These are phyloP conservation scores for Akanthomyces uredinophilus DNA, from an alignment of 2,329 filamentous ascomycete species.

Conservation along the genomic window DNA sequence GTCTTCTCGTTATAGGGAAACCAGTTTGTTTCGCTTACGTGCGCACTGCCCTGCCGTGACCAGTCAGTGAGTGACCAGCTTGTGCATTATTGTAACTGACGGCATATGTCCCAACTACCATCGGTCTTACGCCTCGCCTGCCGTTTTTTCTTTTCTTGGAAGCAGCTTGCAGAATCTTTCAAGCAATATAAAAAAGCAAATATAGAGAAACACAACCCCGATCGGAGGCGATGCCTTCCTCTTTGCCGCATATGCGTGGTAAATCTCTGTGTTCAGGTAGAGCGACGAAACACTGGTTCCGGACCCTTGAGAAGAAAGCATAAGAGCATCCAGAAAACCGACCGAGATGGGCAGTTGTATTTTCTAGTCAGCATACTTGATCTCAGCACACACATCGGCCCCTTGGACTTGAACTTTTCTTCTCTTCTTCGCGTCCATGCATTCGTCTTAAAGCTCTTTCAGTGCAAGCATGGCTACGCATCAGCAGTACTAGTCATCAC, in stretches of 20 bases:
- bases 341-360: not conserved
- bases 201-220: not conserved
- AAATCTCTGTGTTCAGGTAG: not conserved
- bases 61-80: not conserved
- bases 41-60: not conserved
- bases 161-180: not conserved
- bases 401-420: not conserved
- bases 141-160: too few species aligned
- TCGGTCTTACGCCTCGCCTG: not conserved
- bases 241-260: not conserved
- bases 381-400: not conserved
- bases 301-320: not conserved
- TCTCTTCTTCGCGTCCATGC: not conserved
- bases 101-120: not conserved
- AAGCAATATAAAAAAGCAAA: not conserved
- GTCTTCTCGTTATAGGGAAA: not conserved
- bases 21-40: not conserved
- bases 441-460: not conserved
- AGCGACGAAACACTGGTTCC: not conserved
- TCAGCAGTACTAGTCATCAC: not conserved
- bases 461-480: not conserved
- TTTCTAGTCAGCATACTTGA: not conserved
- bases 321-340: not conserved
- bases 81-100: too few species aligned
- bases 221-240: not conserved